phyloP scores from a whole-genome alignment of 805 yeast species.

The Kluyveromyces lactis region DNA sequence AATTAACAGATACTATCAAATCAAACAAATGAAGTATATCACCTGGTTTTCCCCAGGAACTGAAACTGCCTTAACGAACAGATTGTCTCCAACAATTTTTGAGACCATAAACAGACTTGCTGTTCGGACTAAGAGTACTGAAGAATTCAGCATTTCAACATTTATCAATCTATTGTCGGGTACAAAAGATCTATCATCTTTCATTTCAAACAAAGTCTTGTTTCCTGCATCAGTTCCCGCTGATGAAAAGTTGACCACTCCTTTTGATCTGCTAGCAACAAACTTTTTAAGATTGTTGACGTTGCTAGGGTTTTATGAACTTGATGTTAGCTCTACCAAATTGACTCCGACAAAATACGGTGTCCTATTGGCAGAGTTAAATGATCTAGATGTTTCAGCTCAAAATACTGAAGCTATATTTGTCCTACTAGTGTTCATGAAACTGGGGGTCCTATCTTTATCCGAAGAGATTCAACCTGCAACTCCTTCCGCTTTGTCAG shows the following conservation, averaged over 20 bases:
- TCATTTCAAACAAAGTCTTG: constrained; percentile 26
- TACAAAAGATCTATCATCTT: constrained; percentile 27
- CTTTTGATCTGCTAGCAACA: constrained; percentile 51
- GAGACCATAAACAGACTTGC: constrained; percentile 31
- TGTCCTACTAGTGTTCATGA: constrained; percentile 40
- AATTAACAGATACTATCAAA: constrained; percentile 79
- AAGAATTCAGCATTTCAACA: constrained; percentile 21
- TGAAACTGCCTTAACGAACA: constrained; percentile 39
- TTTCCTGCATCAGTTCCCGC: constrained; percentile 25
- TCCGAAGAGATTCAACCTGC: constrained; percentile 28
- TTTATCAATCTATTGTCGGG: constrained; percentile 19
- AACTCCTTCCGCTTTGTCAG: constrained; percentile 26
- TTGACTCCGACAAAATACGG: constrained; percentile 47
- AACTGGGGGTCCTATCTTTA: constrained; percentile 34
- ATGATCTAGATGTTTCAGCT: constrained; percentile 24
- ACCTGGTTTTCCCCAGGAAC: constrained; percentile 45
- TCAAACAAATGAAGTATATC: constrained; percentile 47
- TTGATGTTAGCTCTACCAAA: constrained; percentile 25
- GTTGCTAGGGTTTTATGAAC: constrained; percentile 40
- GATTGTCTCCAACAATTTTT: constrained; percentile 46
- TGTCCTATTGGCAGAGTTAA: constrained; percentile 31
- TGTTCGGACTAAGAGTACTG: constrained; percentile 18
- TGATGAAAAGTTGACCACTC: constrained; percentile 31
- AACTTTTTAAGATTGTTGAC: constrained; percentile 45
- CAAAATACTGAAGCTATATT: constrained; percentile 35